Evolutionary conservation across 73 alveolate species (phyloP).

Genomic region (Diophrys sp.): DNA sequence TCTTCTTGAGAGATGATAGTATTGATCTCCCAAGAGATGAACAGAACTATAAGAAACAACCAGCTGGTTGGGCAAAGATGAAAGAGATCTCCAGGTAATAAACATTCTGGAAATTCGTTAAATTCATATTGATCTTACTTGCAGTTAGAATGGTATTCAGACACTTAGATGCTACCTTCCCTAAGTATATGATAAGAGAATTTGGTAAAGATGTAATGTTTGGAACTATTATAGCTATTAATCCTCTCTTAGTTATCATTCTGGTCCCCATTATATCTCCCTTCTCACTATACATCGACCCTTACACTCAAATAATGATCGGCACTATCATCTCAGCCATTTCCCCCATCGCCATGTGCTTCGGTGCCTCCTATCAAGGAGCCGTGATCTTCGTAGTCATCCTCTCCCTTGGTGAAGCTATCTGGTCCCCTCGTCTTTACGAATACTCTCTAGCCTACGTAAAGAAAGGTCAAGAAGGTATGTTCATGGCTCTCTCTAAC

Average conservation of each 20-base stretch:
- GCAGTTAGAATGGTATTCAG: constrained; percentile 4
- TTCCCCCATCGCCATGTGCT: background rate
- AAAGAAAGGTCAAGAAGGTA: constrained; percentile 14
- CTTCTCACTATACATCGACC: background rate
- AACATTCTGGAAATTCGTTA: constrained; percentile 7
- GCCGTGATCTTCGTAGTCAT: background rate
- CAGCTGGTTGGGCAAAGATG: background rate
- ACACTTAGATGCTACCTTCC: constrained; percentile 13
- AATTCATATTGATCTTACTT: background rate
- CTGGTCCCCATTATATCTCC: background rate
- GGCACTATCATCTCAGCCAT: constrained; percentile 4
- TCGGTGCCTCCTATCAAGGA: background rate
- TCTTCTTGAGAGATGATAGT: background rate
- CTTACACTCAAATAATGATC: constrained; percentile 11
- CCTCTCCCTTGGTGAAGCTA: constrained; percentile 15
- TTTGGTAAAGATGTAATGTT: constrained; percentile 3
- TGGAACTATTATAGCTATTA: background rate
- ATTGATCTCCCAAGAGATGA: background rate
- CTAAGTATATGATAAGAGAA: constrained; percentile 7
- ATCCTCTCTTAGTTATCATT: constrained; percentile 1
- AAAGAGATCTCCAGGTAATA: background rate
- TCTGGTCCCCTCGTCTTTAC: constrained; percentile 10
- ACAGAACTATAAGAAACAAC: background rate
- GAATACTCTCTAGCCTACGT: background rate
- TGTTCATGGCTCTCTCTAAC: constrained; percentile 7